Conservation (phyloP, 2,329 filamentous ascomycete species). For the Fulvia fulva region DNA sequence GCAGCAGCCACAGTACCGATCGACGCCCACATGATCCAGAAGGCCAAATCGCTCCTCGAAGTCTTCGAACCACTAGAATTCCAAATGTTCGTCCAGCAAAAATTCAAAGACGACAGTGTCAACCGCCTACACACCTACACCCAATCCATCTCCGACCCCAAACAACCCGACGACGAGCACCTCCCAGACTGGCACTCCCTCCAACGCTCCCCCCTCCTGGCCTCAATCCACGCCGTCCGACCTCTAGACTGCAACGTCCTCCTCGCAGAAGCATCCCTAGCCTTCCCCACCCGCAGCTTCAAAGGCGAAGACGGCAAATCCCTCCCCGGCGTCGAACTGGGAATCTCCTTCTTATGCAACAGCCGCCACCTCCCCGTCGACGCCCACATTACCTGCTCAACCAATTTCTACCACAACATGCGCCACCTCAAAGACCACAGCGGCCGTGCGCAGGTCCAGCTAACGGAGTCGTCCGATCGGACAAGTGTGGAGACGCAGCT, state of each 20-base stretch:
- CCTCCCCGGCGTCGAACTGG: constrained; percentile 33
- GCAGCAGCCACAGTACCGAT: not conserved
- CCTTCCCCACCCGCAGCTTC: constrained; percentile 38
- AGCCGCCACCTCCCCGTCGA: constrained; percentile 21
- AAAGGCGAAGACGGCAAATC: constrained; percentile 32
- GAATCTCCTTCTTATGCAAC: constrained; percentile 30
- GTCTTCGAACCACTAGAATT: constrained; percentile 35
- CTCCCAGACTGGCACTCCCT: constrained; percentile 34
- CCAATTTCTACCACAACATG: constrained; percentile 26
- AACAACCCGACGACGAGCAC: constrained; percentile 31
- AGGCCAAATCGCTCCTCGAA: constrained; percentile 21
- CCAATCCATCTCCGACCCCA: constrained; percentile 29
- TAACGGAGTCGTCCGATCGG: constrained; percentile 15
- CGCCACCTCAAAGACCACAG: constrained; percentile 21
- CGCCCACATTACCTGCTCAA: constrained; percentile 22
- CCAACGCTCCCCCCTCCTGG: constrained; percentile 30
- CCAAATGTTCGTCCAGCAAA: constrained; percentile 40
- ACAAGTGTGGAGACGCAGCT: constrained; percentile 27
- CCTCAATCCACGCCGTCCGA: constrained; percentile 22
- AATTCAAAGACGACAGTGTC: constrained; percentile 22
- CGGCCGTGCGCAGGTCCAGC: constrained; percentile 16
- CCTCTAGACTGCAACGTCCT: constrained; percentile 36
- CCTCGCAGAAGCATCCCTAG: constrained; percentile 40
- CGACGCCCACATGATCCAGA: constrained; percentile 10
- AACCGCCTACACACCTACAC: constrained; percentile 40